A percentile compares a stretch with the other conserved stretches of the same genome.
These are phyloP conservation scores for Beverwykella pulmonaria DNA, from an alignment of 495 filamentous ascomycete genomes.

Conservation along the genomic window DNA sequence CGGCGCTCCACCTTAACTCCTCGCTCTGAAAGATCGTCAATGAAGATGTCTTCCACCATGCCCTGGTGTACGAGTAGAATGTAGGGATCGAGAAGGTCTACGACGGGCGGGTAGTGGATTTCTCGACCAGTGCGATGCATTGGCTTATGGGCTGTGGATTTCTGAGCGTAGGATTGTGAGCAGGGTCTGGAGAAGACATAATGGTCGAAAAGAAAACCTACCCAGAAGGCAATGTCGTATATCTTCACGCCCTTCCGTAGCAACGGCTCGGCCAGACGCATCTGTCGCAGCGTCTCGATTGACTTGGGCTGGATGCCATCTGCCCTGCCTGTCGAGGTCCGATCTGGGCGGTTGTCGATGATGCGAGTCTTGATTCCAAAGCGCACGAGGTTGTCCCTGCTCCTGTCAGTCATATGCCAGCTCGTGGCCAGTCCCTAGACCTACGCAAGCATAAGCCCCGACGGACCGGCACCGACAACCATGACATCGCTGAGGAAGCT, in stretches of 20 bases:
- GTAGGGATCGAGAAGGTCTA: conserved; percentile 71
- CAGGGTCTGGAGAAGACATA: neutral
- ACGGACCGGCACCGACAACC: conserved; percentile 70
- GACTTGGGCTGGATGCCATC: conserved; percentile 81
- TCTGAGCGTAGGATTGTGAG: conserved; percentile 36
- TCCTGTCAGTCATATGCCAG: neutral
- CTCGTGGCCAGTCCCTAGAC: conserved; percentile 17
- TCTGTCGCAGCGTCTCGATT: conserved; percentile 71
- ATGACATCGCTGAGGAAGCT: conserved; percentile 52
- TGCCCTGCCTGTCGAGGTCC: conserved; percentile 71
- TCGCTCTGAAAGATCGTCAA: conserved; percentile 62
- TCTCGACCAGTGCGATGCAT: conserved; percentile 68
- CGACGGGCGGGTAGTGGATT: conserved; percentile 70
- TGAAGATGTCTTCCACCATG: conserved; percentile 69
- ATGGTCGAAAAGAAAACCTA: conserved; percentile 20
- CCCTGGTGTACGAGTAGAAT: conserved; percentile 75
- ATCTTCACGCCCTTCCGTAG: conserved; percentile 65
- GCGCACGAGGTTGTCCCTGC: conserved; percentile 64
- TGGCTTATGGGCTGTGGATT: conserved; percentile 58
- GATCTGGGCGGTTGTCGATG: conserved; percentile 70
- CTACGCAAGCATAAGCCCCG: conserved; percentile 70
- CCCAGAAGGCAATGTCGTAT: conserved; percentile 74
- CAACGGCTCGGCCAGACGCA: conserved; percentile 65
- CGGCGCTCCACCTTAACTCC: conserved; percentile 61
- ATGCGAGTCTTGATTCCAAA: conserved; percentile 70